Conservation (phyloP, 495 filamentous ascomycete genomes). For the Talaromyces borbonicus region DNA sequence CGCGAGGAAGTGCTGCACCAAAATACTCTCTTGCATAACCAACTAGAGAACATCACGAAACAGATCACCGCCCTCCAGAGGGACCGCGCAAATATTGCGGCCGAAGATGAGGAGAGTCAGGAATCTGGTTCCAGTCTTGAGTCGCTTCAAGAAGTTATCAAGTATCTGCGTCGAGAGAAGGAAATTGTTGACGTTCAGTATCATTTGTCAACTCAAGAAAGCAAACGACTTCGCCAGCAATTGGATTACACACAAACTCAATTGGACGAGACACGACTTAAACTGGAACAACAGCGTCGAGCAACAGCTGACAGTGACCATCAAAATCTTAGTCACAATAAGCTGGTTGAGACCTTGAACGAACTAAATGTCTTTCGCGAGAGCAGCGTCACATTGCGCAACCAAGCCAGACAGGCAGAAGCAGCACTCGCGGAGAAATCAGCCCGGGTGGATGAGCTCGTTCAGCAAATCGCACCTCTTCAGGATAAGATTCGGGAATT, state of each 20-base stretch:
- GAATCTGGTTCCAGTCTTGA: constrained; percentile 44
- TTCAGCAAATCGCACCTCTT: constrained; percentile 69
- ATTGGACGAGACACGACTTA: constrained; percentile 75
- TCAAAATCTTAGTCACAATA: constrained; percentile 65
- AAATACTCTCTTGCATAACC: constrained; percentile 78
- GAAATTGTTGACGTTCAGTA: constrained; percentile 95
- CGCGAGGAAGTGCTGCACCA: constrained; percentile 74
- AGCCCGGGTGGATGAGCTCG: constrained; percentile 61
- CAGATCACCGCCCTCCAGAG: constrained; percentile 72
- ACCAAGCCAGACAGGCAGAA: constrained; percentile 71
- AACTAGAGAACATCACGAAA: constrained; percentile 69
- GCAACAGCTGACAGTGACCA: constrained; percentile 62
- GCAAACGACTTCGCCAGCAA: constrained; percentile 79
- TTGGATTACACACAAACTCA: constrained; percentile 76
- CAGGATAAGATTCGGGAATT: constrained; percentile 68
- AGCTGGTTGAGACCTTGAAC: constrained; percentile 85
- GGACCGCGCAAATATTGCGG: constrained; percentile 47
- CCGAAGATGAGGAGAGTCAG: constrained; percentile 31
- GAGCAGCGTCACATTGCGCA: constrained; percentile 78
- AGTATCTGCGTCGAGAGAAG: constrained; percentile 88
- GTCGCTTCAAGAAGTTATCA: constrained; percentile 78
- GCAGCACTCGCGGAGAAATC: constrained; percentile 63
- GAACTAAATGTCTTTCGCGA: constrained; percentile 93
- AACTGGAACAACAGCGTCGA: constrained; percentile 78
- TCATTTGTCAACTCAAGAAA: constrained; percentile 76